These are phyloP conservation scores for Acanthamoeba rhysodes DNA, from an alignment of 208 protist genomes.

Conservation along the genomic window DNA sequence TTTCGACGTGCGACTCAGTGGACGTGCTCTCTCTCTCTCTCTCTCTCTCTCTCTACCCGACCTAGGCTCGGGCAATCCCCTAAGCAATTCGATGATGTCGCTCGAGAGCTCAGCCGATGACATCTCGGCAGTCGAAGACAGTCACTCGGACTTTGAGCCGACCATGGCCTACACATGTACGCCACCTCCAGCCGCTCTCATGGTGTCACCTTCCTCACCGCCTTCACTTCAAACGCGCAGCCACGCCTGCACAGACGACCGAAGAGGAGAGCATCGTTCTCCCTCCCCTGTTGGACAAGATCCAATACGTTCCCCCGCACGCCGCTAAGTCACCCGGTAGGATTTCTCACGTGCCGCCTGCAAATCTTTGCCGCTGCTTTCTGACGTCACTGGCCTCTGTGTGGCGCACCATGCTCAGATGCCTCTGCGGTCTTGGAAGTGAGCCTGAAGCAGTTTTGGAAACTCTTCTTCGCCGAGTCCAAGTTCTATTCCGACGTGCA, in stretches of 20 bases:
- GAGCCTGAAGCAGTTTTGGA: conserved; percentile 69
- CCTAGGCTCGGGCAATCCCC: background rate
- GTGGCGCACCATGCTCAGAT: background rate
- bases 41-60: background rate
- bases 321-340: conserved; percentile 39
- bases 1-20: background rate
- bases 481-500: conserved; percentile 64
- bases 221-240: background rate
- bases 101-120: conserved; percentile 28
- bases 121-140: background rate
- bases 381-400: background rate
- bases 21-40: background rate
- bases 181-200: background rate
- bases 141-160: background rate
- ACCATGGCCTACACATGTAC: background rate
- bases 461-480: conserved; percentile 40
- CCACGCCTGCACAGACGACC: background rate
- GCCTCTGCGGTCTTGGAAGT: conserved; percentile 54
- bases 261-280: conserved; percentile 29
- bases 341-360: background rate
- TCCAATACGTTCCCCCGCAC: conserved; percentile 52
- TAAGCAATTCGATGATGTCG: background rate
- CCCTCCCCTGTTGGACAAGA: background rate
- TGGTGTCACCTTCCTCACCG: background rate
- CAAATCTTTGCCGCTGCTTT: background rate